Percentiles rank a stretch among this genome's conserved stretches.
phyloP scores from a whole-genome alignment of 202 grass and related monocot species.

The Eragrostis tef region DNA sequence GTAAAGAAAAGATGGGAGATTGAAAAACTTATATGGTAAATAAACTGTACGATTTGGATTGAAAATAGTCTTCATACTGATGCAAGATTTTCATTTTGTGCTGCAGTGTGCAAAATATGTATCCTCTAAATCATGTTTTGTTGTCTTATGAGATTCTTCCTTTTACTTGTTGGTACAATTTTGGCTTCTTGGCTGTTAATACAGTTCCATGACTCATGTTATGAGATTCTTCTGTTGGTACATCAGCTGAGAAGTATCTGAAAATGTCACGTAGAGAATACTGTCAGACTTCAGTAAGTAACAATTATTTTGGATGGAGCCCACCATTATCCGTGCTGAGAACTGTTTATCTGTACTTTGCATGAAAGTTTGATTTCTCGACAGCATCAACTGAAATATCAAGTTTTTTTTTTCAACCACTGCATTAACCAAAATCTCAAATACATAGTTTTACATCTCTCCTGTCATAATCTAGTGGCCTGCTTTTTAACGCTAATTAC shows the following conservation, averaged over 20 bases:
- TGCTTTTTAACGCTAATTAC: background rate
- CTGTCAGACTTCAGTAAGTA: background rate
- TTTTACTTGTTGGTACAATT: background rate
- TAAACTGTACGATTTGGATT: background rate
- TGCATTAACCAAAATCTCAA: background rate
- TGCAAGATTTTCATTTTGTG: no score
- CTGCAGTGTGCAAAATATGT: no score
- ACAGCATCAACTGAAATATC: background rate
- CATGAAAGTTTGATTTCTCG: background rate
- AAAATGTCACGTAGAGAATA: background rate
- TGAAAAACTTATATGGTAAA: background rate
- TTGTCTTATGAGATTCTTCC: no score
- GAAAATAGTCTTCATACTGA: no score
- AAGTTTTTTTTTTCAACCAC: no score
- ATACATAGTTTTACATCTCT: background rate
- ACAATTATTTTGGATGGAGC: background rate
- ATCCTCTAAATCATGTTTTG: no score
- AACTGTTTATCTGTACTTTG: background rate
- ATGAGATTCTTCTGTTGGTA: background rate
- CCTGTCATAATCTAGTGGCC: background rate
- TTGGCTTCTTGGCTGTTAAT: background rate
- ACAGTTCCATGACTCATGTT: background rate
- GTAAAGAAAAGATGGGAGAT: background rate
- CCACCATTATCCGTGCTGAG: background rate
- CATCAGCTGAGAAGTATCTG: background rate